phyloP scores from a whole-genome alignment of 179 eudicot genomes.

The Heliamphora ciliata region DNA sequence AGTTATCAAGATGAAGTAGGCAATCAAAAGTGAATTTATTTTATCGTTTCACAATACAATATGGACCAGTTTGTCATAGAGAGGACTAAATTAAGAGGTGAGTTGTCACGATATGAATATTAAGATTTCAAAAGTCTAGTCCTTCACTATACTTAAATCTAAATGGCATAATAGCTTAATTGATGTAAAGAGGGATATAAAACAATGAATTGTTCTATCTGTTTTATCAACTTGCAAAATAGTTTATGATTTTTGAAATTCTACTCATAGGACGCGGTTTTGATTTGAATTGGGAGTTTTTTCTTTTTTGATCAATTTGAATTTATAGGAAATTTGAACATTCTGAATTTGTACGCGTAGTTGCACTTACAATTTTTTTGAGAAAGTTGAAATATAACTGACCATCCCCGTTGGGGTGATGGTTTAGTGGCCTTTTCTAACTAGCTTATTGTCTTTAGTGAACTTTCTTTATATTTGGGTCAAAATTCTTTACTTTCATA shows the following conservation, averaged over 20 bases:
- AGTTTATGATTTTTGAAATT: neutral
- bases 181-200: neutral
- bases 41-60: neutral
- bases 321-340: neutral
- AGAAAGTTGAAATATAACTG: neutral
- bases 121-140: neutral
- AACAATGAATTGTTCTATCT: neutral
- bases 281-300: neutral
- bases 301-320: neutral
- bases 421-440: no score
- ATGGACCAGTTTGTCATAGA: neutral
- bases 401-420: no score
- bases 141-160: neutral
- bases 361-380: neutral
- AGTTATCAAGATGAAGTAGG: neutral
- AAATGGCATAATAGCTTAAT: no score
- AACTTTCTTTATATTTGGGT: no score
- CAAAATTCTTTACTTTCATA: no score
- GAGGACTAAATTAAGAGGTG: neutral
- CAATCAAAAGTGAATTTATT: neutral
- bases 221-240: neutral
- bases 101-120: neutral
- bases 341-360: neutral
- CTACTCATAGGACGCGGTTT: neutral
- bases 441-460: no score